Conservation (phyloP, 2,329 filamentous ascomycete genomes). For the Dactylella cylindrospora region DNA sequence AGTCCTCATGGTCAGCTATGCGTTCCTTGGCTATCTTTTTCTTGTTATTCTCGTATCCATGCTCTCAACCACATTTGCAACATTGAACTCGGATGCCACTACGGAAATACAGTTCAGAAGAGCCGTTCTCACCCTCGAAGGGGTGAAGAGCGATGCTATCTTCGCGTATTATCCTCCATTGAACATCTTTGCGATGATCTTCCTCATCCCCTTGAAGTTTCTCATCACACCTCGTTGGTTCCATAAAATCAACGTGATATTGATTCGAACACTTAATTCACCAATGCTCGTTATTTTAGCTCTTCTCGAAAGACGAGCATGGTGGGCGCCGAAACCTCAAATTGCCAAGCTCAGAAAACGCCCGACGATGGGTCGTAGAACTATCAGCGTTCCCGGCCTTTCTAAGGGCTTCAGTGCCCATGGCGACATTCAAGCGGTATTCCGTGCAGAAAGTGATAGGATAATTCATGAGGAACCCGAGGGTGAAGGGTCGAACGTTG, state of each 20-base stretch:
- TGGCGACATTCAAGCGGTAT: slow-evolving; percentile 36
- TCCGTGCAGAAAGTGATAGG: slow-evolving; percentile 31
- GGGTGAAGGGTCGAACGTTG: slow-evolving; percentile 5
- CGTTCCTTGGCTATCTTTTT: slow-evolving; percentile 83
- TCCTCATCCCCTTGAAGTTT: slow-evolving; percentile 76
- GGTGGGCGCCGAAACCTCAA: slow-evolving; percentile 58
- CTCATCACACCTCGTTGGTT: slow-evolving; percentile 80
- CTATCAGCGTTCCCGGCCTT: slow-evolving; percentile 35
- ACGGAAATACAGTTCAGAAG: slow-evolving; percentile 82
- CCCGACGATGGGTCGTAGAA: slow-evolving; percentile 8
- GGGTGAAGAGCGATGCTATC: slow-evolving; percentile 79
- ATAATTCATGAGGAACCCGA: slow-evolving; percentile 30
- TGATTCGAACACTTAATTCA: slow-evolving; percentile 72
- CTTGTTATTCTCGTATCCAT: slow-evolving; percentile 87
- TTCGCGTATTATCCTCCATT: slow-evolving; percentile 82
- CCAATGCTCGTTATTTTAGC: slow-evolving; percentile 73
- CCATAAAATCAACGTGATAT: slow-evolving; percentile 82
- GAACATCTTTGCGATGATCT: slow-evolving; percentile 73
- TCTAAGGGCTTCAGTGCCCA: slow-evolving; percentile 28
- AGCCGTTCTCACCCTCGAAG: slow-evolving; percentile 79
- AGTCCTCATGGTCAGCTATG: slow-evolving; percentile 76
- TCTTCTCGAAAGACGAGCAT: slow-evolving; percentile 67
- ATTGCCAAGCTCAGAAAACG: slow-evolving; percentile 3
- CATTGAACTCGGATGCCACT: slow-evolving; percentile 72
- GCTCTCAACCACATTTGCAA: slow-evolving; percentile 79